These are phyloP conservation scores for Neurospora cerealis DNA, from an alignment of 495 filamentous ascomycete species.

Conservation along the genomic window DNA sequence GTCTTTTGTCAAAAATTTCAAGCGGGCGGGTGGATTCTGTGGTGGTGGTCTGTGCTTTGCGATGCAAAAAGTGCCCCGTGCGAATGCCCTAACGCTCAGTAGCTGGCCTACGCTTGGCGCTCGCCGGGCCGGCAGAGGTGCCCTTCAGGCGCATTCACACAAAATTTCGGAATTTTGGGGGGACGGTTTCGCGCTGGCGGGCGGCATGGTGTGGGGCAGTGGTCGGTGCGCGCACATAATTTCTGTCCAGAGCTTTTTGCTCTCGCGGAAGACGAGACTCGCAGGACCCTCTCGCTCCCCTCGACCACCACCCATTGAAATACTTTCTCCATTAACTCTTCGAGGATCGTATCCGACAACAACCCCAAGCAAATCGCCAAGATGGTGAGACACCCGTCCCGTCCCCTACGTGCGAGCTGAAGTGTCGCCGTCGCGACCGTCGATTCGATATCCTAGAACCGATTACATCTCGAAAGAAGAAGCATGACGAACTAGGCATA, in stretches of 20 bases:
- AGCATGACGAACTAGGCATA: background rate
- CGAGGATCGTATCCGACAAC: slow-evolving; percentile 44
- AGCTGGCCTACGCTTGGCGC: background rate
- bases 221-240: slow-evolving; percentile 17
- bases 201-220: slow-evolving; percentile 7
- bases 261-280: background rate
- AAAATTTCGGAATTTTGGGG: slow-evolving; percentile 9
- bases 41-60: slow-evolving; percentile 17
- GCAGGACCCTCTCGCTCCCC: background rate
- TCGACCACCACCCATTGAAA: background rate
- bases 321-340: slow-evolving; percentile 28
- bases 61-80: slow-evolving; percentile 1
- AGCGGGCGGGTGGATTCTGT: slow-evolving; percentile 6
- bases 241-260: slow-evolving; percentile 9
- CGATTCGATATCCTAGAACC: background rate
- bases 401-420: background rate
- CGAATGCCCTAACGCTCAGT: slow-evolving; percentile 16
- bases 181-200: background rate
- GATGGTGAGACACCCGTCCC: slow-evolving; percentile 37
- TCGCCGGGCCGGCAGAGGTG: background rate
- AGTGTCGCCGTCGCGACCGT: background rate
- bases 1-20: background rate
- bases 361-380: slow-evolving; percentile 32
- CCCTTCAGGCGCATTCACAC: slow-evolving; percentile 5
- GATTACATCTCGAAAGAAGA: background rate